These are phyloP conservation scores for Epichloe uncinata DNA, from an alignment of 2,329 filamentous ascomycete species.

Conservation along the genomic window DNA sequence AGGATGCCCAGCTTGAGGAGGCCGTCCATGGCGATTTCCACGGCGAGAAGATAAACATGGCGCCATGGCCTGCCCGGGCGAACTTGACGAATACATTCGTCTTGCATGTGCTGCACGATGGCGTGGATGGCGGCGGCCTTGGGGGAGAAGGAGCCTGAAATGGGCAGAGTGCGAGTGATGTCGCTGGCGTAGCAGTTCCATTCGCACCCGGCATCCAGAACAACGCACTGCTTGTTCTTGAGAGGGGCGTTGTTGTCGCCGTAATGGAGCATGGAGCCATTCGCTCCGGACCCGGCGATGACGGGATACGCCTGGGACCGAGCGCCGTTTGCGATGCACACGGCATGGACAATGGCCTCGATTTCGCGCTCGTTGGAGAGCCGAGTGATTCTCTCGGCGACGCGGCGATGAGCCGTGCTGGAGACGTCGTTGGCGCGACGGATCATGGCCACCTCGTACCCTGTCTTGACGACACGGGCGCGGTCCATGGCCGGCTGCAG, in stretches of 20 bases:
- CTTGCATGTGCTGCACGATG: conserved; percentile 72
- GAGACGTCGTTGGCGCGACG: conserved; percentile 71
- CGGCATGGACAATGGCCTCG: conserved; percentile 61
- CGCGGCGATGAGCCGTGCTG: conserved; percentile 59
- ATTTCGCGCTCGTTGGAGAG: conserved; percentile 72
- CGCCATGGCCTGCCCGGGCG: conserved; percentile 58
- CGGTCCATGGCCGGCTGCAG: conserved; percentile 65
- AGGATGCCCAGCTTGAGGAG: conserved; percentile 62
- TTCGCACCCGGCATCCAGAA: conserved; percentile 81
- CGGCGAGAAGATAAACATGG: conserved; percentile 59
- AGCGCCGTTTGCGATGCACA: conserved; percentile 59
- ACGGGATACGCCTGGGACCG: conserved; percentile 72
- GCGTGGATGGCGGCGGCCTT: conserved; percentile 64
- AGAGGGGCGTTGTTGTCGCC: conserved; percentile 64
- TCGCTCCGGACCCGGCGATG: conserved; percentile 77
- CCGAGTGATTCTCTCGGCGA: conserved; percentile 48
- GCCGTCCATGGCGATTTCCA: conserved; percentile 57
- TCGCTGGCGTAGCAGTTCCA: conserved; percentile 79
- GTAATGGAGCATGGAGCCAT: conserved; percentile 81
- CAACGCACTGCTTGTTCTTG: conserved; percentile 55
- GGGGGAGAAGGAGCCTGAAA: conserved; percentile 52
- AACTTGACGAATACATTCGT: conserved; percentile 54
- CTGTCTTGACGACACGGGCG: conserved; percentile 68
- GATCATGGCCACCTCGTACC: conserved; percentile 75
- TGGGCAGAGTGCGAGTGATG: conserved; percentile 76